Evolutionary conservation across 257 asterid species (phyloP), one percentile per base, ranked within the genome.

Genomic region (Solanum infundibuliforme): DNA sequence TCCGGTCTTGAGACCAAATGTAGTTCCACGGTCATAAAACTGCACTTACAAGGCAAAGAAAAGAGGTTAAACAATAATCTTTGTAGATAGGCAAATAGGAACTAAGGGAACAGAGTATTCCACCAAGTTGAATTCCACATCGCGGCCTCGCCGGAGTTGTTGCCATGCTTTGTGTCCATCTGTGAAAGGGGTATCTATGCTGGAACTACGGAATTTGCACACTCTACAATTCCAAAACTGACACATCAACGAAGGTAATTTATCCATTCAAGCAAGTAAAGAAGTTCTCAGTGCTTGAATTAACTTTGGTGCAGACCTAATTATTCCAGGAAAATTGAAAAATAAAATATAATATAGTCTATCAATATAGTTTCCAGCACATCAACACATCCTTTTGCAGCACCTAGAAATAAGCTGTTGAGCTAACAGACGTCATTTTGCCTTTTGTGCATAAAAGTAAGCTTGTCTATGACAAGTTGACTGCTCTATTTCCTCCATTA

Each of bases 1-100:
- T 68, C 99, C 98, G 62, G 99, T 97, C 91, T 97, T 97, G 84
- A 97, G 98, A 85, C 98, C 98, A 91, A 97, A 97, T 88, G 99
- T 97, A 48, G 99, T 97, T 90, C 99, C 99, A 65, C 99, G 95
- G 88, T 97, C 99, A 91, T 97, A 95, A 77, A 95, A 98, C 99
- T 97, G 89, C 90, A 88, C 68, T 86, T 38, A 20, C 13, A 87
- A 35, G 48, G 83, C 3, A 43, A 25, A 52, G 9, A 46, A 85
- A 60, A 81, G 73, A 23, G 23, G 9, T 52, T 52, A 16, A 39
- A 20, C 55, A 8, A 7, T 76, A 11, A 6, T 21, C 5, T 38
- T 39, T 12, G 9, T 52, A 52, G 23, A 52, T 52, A 6, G 58
- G 35, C 2, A 12, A 7, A 76, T 76, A 77, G 46, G 62, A 39